phyloP scores from a whole-genome alignment of 2,329 filamentous ascomycete genomes.

The Phialophora verrucosa region DNA sequence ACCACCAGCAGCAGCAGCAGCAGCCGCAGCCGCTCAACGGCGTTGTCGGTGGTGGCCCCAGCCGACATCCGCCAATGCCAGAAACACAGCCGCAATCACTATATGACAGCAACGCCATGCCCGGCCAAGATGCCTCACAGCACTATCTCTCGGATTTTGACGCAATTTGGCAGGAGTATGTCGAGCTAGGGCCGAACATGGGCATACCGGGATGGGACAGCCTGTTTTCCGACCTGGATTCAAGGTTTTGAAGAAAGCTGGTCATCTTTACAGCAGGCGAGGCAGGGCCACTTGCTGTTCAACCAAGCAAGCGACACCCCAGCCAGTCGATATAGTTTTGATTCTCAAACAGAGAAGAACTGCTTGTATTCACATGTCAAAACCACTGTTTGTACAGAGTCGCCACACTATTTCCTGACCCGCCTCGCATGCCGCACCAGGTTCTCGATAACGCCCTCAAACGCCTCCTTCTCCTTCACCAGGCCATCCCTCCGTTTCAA shows the following conservation, averaged over 20 bases:
- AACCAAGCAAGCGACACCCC: background rate
- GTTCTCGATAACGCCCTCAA: slow-evolving; percentile 97
- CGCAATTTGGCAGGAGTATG: slow-evolving; percentile 35
- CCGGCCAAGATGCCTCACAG: slow-evolving; percentile 21
- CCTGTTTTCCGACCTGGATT: slow-evolving; percentile 37
- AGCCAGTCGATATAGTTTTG: background rate
- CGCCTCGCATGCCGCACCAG: slow-evolving; percentile 89
- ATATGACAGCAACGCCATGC: background rate
- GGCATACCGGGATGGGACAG: slow-evolving; percentile 36
- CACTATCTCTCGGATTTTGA: slow-evolving; percentile 34
- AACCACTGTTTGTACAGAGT: background rate
- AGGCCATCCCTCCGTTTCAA: slow-evolving; percentile 83
- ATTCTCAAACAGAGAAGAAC: background rate
- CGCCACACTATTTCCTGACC: slow-evolving; percentile 64
- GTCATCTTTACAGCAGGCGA: background rate
- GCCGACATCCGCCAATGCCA: background rate
- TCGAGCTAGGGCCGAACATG: slow-evolving; percentile 32
- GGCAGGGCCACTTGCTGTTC: background rate
- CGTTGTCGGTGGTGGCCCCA: background rate
- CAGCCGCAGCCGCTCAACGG: background rate
- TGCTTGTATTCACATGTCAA: background rate
- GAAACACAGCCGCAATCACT: slow-evolving; percentile 1
- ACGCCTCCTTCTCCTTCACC: slow-evolving; percentile 86
- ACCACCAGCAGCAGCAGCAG: background rate
- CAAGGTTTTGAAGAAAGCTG: slow-evolving; percentile 6